These are phyloP conservation scores for Setaria viridis DNA, from an alignment of 202 grass and related monocot genomes.

Conservation along the genomic window DNA sequence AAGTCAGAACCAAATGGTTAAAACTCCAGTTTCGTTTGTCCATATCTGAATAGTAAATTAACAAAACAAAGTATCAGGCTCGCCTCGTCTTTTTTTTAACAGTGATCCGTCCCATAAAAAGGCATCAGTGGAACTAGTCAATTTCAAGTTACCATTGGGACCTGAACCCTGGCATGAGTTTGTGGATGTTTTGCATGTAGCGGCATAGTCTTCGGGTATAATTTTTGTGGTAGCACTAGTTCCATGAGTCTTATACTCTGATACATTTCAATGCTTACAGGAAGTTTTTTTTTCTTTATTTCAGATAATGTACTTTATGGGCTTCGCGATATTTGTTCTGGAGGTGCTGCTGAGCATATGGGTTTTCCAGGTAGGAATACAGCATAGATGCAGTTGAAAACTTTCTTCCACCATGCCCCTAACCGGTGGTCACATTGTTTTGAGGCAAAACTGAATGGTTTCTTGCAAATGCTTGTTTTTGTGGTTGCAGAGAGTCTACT, in stretches of 20 bases:
- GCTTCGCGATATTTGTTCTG: slow-evolving; percentile 60
- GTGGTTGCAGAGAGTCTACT: slow-evolving; percentile 48
- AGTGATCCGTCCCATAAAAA: not conserved
- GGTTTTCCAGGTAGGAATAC: slow-evolving; percentile 58
- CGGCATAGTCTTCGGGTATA: not conserved
- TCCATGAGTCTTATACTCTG: not conserved
- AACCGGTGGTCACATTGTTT: not conserved
- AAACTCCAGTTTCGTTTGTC: not conserved
- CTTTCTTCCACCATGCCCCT: not conserved
- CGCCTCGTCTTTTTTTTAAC: not conserved
- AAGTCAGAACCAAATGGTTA: not conserved
- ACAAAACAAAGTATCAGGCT: not conserved
- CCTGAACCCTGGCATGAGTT: not conserved
- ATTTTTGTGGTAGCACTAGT: not conserved
- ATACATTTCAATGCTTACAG: not conserved
- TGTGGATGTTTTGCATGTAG: not conserved
- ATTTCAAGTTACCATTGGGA: not conserved
- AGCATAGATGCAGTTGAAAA: not conserved
- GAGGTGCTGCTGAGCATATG: slow-evolving; percentile 66
- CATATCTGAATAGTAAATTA: not conserved
- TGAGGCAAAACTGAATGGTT: not conserved
- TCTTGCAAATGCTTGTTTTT: not conserved
- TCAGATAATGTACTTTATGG: slow-evolving; percentile 71
- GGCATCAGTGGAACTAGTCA: not conserved
- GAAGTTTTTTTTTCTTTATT: not conserved